Conservation (phyloP, 495 filamentous ascomycete genomes). For the Talaromyces nanjingensis region DNA sequence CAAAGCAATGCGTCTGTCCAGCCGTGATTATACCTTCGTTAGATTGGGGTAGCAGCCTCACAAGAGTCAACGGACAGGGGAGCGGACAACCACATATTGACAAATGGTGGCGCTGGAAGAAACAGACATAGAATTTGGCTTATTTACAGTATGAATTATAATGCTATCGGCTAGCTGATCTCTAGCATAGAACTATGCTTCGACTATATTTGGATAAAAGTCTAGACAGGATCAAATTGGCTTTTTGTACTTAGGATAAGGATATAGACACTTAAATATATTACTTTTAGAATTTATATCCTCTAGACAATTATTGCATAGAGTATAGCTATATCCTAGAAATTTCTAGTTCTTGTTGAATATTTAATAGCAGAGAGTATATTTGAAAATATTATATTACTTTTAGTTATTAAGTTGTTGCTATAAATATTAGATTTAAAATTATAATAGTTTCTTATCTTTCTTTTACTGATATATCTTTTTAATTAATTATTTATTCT, state of each 20-base stretch:
- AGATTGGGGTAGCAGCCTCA: no score
- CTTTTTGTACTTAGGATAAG: neutral
- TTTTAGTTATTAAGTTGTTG: neutral
- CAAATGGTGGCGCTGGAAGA: neutral
- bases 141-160: no score
- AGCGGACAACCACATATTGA: no score
- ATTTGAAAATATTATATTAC: neutral
- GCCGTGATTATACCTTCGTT: no score
- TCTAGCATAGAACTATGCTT: neutral
- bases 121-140: neutral
- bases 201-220: neutral
- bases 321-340: neutral
- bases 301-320: neutral
- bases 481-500: no score
- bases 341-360: neutral
- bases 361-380: neutral
- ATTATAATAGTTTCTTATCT: no score
- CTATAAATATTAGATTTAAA: neutral
- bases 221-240: neutral
- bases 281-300: neutral
- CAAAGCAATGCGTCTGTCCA: no score
- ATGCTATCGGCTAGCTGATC: no score
- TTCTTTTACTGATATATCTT: no score
- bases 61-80: no score
- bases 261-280: neutral